Evolutionary conservation across 2,329 filamentous ascomycete genomes (phyloP).

Genomic region (Davidsoniella eucalypti): DNA sequence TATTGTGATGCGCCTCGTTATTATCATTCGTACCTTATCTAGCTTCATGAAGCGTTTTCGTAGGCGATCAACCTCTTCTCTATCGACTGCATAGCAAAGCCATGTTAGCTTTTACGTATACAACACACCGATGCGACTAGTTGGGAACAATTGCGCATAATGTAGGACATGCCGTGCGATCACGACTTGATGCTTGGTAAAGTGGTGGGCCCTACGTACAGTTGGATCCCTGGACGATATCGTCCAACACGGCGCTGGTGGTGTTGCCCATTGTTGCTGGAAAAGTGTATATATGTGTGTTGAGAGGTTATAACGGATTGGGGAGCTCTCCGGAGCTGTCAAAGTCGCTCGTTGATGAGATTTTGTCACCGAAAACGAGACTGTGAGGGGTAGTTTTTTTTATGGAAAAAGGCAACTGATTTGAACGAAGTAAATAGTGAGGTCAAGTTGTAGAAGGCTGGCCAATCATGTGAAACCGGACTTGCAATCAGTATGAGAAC

Average conservation of each 20-base stretch:
- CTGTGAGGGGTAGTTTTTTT: no score
- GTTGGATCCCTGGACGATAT: constrained; percentile 91
- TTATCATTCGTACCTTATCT: constrained; percentile 57
- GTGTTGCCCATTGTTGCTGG: constrained; percentile 44
- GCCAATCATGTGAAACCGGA: no score
- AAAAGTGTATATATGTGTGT: background rate
- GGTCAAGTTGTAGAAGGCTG: no score
- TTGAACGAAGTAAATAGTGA: no score
- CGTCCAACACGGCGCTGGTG: constrained; percentile 67
- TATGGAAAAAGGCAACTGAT: no score
- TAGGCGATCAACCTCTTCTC: constrained; percentile 89
- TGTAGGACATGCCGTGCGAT: background rate
- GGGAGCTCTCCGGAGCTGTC: background rate
- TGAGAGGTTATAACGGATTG: background rate
- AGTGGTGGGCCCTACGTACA: constrained; percentile 35
- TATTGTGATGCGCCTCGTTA: no score
- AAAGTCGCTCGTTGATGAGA: no score
- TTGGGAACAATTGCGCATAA: constrained; percentile 3
- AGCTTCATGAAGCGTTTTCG: constrained; percentile 98
- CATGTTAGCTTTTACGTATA: constrained; percentile 57
- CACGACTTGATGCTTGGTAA: constrained; percentile 2
- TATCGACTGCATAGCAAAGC: constrained; percentile 74
- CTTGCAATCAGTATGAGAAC: no score
- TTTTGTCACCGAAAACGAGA: no score
- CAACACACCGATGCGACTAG: background rate